phyloP scores from a whole-genome alignment of 129 eudicot genomes.

The Flaveria robusta region DNA sequence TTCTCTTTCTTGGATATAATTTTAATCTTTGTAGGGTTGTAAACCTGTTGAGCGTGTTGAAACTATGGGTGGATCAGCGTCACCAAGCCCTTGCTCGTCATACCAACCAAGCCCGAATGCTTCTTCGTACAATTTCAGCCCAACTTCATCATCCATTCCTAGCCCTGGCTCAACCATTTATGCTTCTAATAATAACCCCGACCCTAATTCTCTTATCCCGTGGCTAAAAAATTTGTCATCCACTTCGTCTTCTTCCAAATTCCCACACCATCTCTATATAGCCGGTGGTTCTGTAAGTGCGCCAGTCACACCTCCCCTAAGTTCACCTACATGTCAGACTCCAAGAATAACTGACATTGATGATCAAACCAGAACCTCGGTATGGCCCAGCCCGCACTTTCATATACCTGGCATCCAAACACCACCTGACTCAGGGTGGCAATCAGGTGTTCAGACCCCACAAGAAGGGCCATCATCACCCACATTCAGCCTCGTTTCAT shows the following conservation, averaged over 20 bases:
- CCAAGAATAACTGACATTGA: slow-evolving; percentile 61
- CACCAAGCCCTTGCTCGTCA: slow-evolving; percentile 78
- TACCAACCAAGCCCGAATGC: slow-evolving; percentile 87
- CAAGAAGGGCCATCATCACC: slow-evolving; percentile 88
- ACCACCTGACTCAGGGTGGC: slow-evolving; percentile 85
- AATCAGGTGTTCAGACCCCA: slow-evolving; percentile 80
- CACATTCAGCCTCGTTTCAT: slow-evolving; percentile 82
- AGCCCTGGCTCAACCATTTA: slow-evolving; percentile 66
- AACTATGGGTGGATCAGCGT: slow-evolving; percentile 60
- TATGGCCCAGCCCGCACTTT: slow-evolving; percentile 64
- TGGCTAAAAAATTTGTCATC: slow-evolving; percentile 92
- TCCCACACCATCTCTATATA: slow-evolving; percentile 72
- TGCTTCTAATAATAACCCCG: slow-evolving; percentile 46
- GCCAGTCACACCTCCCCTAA: slow-evolving; percentile 92
- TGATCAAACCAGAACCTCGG: slow-evolving; percentile 37
- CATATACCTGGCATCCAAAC: slow-evolving; percentile 80
- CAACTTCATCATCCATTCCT: slow-evolving; percentile 79
- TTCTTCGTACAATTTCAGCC: slow-evolving; percentile 84
- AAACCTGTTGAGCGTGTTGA: slow-evolving; percentile 68
- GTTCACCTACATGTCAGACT: slow-evolving; percentile 88
- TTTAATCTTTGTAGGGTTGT: slow-evolving; percentile 59
- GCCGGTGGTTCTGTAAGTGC: slow-evolving; percentile 90
- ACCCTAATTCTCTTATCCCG: slow-evolving; percentile 88
- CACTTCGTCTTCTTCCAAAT: slow-evolving; percentile 58
- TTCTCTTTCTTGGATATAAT: not conserved